These are phyloP conservation scores for Infundibulicybe gibba DNA, from an alignment of 768 basidiomycete genomes.

Conservation along the genomic window DNA sequence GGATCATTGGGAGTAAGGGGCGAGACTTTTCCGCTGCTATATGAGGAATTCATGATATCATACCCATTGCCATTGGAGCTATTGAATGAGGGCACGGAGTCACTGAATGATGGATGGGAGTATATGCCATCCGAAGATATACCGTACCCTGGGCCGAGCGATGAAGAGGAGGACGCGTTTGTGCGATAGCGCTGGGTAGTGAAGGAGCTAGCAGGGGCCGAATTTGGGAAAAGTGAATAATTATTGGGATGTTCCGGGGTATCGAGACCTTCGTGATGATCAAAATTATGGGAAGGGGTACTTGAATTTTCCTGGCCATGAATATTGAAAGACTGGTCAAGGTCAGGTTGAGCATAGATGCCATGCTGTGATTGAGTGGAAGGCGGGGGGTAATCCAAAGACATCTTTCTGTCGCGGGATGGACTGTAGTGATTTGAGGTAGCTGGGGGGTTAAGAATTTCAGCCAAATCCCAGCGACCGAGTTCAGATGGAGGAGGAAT, in stretches of 20 bases:
- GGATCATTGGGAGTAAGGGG: conserved; percentile 71
- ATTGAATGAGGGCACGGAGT: conserved; percentile 56
- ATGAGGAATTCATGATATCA: conserved; percentile 65
- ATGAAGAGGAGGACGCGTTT: conserved; percentile 70
- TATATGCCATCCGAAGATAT: conserved; percentile 58
- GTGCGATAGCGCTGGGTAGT: conserved; percentile 62
- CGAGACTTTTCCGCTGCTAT: conserved; percentile 73
- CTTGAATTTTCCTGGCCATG: conserved; percentile 36
- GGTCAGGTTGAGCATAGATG: conserved; percentile 52
- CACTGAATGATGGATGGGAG: conserved; percentile 54
- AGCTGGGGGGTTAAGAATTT: conserved; percentile 40
- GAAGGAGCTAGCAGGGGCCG: conserved; percentile 35
- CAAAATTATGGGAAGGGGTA: conserved; percentile 40
- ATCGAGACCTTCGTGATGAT: conserved; percentile 52
- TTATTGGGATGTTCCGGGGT: conserved; percentile 45
- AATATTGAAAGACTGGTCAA: conserved; percentile 50
- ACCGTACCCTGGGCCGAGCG: conserved; percentile 53
- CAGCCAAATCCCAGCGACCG: conserved; percentile 36
- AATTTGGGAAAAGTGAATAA: conserved; percentile 64
- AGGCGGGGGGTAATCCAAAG: conserved; percentile 51
- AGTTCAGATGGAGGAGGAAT: conserved; percentile 28
- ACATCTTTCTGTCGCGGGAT: conserved; percentile 38
- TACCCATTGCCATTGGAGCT: conserved; percentile 51
- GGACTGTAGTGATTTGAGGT: conserved; percentile 6
- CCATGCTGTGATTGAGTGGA: conserved; percentile 29